Evolutionary conservation across 1,284 basidiomycete genomes (phyloP), one percentile per base, ranked within the genome.

Genomic region (Boletus sp.): DNA sequence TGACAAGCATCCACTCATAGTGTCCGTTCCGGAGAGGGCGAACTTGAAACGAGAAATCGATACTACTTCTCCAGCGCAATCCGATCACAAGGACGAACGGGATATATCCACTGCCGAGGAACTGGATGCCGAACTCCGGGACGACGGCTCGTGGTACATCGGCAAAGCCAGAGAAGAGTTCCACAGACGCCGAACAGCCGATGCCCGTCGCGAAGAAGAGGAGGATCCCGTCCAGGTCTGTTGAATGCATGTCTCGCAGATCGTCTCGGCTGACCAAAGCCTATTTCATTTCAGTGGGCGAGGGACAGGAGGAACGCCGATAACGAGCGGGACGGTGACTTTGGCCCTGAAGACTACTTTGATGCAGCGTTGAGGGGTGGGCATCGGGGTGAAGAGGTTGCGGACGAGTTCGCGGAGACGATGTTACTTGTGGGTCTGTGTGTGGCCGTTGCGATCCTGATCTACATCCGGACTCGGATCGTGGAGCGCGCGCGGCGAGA

Each of bases 291-390:
- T 29, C 46, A 91, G 85, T 92, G 89, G 88, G 91, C 90, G 24
- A 78, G 87, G 53, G 84, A 90, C 22, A 82, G 87, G 49, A 78
- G 86, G 61, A 82, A 84, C 52, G 84, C 85, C 7, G 90, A 91
- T 63, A 79, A 80, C 61, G 90, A 90, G 33, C 79, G 84, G 22
- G 88, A 91, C 42, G 76, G 78, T 49, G 91, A 92, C 59, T 85
- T 86, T 63, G 88, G 88, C 8, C 86, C 88, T 0, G 89, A 92
- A 57, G 91, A 92, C 68, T 91, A 89, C 72, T 88, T 90, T 66
- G 89, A 91, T 29, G 87, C 78, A 3, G 81, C 84, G 9, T 66
- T 84, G 56, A 81, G 86, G 43, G 82, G 83, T 24, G 80, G 78
- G 8, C 75, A 81, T 52, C 78, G 84, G n/a, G 83, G 82, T 24